These are phyloP conservation scores for Leavenworthia alabamica DNA, from an alignment of 345 rosid genomes.

Conservation along the genomic window DNA sequence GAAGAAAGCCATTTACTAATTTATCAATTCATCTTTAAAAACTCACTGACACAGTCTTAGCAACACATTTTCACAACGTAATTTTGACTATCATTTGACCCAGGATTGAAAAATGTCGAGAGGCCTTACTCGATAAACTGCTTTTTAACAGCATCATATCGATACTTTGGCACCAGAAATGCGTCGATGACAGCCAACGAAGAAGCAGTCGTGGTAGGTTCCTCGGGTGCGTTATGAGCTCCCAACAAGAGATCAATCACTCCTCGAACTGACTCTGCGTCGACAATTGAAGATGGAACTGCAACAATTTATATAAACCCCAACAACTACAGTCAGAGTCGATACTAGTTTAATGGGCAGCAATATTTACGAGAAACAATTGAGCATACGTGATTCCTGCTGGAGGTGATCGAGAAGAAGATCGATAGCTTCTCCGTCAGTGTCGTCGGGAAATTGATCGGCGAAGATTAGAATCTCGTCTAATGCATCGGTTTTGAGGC, in stretches of 20 bases:
- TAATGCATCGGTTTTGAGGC: constrained; percentile 60
- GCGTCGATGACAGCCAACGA: constrained; percentile 62
- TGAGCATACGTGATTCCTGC: constrained; percentile 35
- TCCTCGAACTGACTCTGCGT: constrained; percentile 50
- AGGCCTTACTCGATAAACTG: constrained; percentile 59
- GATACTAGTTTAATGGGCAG: background rate
- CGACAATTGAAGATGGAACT: constrained; percentile 62
- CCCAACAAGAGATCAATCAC: constrained; percentile 51
- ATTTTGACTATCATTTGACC: background rate
- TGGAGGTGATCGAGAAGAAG: constrained; percentile 76
- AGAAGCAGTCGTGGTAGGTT: constrained; percentile 28
- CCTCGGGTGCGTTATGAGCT: constrained; percentile 66
- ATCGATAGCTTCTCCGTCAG: constrained; percentile 67
- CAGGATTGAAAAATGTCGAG: background rate
- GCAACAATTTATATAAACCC: constrained; percentile 24
- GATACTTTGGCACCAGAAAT: constrained; percentile 71
- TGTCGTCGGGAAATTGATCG: constrained; percentile 48
- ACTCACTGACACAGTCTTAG: background rate
- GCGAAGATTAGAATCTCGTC: constrained; percentile 58
- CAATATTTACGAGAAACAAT: background rate
- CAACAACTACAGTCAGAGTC: background rate
- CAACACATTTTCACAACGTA: background rate
- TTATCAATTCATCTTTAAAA: background rate
- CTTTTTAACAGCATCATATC: constrained; percentile 66
- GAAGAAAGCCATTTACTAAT: background rate